Conservation (phyloP, 2,329 filamentous ascomycete genomes). For the Chaetomium olivaceum region DNA sequence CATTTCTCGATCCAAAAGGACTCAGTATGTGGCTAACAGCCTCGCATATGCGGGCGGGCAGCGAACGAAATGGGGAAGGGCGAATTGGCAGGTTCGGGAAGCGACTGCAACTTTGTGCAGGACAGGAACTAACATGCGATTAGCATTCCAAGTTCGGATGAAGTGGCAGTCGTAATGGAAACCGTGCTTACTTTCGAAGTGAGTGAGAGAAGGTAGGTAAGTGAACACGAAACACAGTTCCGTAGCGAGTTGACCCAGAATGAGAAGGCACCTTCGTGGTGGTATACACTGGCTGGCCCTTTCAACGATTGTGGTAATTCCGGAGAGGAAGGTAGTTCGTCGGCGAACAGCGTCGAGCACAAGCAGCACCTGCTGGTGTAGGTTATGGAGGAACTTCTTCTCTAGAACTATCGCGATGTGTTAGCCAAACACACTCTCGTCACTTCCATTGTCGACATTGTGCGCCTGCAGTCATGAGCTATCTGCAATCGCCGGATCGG, state of each 20-base stretch:
- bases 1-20: slow-evolving; percentile 34
- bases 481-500: not conserved
- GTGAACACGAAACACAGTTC: slow-evolving; percentile 24
- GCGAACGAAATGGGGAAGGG: slow-evolving; percentile 7
- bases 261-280: not conserved
- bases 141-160: slow-evolving; percentile 3
- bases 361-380: not conserved
- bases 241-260: slow-evolving; percentile 1
- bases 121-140: slow-evolving; percentile 4
- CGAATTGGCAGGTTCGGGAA: slow-evolving; percentile 3
- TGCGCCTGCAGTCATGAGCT: not conserved
- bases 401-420: not conserved
- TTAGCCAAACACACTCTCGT: slow-evolving; percentile 3
- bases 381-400: not conserved
- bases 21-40: slow-evolving; percentile 14
- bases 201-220: slow-evolving; percentile 5
- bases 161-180: not conserved
- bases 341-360: not conserved
- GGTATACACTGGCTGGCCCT: not conserved
- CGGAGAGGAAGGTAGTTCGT: not conserved
- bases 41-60: slow-evolving; percentile 23
- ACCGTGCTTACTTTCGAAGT: slow-evolving; percentile 17
- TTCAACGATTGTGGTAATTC: not conserved
- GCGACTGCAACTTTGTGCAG: not conserved
- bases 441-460: not conserved